Base-by-base conservation (phyloP, 2,329 filamentous ascomycete genomes). In the Nectriaceae sp. region DNA sequence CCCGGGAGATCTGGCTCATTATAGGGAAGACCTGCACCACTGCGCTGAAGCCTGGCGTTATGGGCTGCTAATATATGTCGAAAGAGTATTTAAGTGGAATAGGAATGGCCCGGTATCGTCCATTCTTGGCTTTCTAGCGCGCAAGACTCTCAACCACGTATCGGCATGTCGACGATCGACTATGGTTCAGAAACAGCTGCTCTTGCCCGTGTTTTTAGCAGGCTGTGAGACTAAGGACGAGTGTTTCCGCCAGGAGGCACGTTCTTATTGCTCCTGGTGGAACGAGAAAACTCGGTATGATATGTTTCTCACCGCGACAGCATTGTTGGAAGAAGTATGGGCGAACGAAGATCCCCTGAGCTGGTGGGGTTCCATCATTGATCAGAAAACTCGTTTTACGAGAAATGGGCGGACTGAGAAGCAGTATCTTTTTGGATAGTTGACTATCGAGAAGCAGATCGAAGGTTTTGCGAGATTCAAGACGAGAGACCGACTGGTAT, bases 171-270 rank as follows among this genome's bases (percentile, higher is more conserved):
- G 65, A 8, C 49, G 46, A 13, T 62, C 55, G 11, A 60, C 56
- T 0, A 59, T 65, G 38, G 55, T 65, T 0, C 67, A 70, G 47
- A 71, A 71, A 42, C 69, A 71, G 37, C 53, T 70, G 0, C 59
- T 72, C 3, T 56, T 72, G 2, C 68, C 69, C 1, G 59, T 70
- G 0, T 71, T 72, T 26, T 47, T 72, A 0, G 67, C 67, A 0
- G 67, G 46, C 4, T 54, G 60, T 2, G 69, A 70, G 49, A 61
- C 60, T 2, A 54, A 35, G 8, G 60, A 64, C 11, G 42, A 51
- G 13, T 41, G 55, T 19, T 20, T 65, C 44, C 55, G 63, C 1
- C 43, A 54, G 19, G 55, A 60, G 15, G 62, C 60, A 1, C 55
- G 53, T 21, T 40, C 54, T 3, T 70, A 64, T 40, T 70, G 67